Evolutionary conservation across 1,139 yeast genomes (phyloP).

Genomic region (Saccharomyces hybrid): DNA sequence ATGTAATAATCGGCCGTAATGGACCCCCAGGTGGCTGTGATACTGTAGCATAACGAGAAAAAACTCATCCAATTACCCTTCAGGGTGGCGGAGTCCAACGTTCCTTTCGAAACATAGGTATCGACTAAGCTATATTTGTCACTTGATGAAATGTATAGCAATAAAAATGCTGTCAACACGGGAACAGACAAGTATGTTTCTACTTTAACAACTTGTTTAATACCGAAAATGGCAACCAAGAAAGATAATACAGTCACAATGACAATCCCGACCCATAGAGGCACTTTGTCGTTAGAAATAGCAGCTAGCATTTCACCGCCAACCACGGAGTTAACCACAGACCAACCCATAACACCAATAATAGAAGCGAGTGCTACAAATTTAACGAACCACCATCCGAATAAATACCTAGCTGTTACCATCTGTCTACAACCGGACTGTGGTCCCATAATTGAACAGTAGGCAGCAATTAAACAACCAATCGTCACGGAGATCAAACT

Average conservation of each 20-base stretch:
- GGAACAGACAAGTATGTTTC: slow-evolving; percentile 68
- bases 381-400: slow-evolving; percentile 80
- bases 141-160: slow-evolving; percentile 63
- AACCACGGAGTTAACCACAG: slow-evolving; percentile 73
- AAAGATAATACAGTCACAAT: slow-evolving; percentile 60
- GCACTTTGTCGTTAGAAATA: slow-evolving; percentile 54
- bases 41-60: slow-evolving; percentile 68
- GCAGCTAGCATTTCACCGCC: slow-evolving; percentile 76
- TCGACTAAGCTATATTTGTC: slow-evolving; percentile 38
- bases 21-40: slow-evolving; percentile 88
- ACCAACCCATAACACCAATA: slow-evolving; percentile 80
- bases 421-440: slow-evolving; percentile 80
- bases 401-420: slow-evolving; percentile 71
- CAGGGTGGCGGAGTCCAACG: slow-evolving; percentile 37
- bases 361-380: slow-evolving; percentile 61
- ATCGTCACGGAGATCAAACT: slow-evolving; percentile 56
- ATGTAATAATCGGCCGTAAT: slow-evolving; percentile 81
- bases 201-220: slow-evolving; percentile 57
- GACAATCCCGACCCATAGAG: slow-evolving; percentile 65
- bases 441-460: slow-evolving; percentile 81
- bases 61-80: slow-evolving; percentile 68
- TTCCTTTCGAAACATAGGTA: slow-evolving; percentile 28
- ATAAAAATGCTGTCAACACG: slow-evolving; percentile 57
- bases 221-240: slow-evolving; percentile 67
- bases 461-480: slow-evolving; percentile 73